Conservation (phyloP, 768 basidiomycete genomes). For the Cytidiella melzeri region DNA sequence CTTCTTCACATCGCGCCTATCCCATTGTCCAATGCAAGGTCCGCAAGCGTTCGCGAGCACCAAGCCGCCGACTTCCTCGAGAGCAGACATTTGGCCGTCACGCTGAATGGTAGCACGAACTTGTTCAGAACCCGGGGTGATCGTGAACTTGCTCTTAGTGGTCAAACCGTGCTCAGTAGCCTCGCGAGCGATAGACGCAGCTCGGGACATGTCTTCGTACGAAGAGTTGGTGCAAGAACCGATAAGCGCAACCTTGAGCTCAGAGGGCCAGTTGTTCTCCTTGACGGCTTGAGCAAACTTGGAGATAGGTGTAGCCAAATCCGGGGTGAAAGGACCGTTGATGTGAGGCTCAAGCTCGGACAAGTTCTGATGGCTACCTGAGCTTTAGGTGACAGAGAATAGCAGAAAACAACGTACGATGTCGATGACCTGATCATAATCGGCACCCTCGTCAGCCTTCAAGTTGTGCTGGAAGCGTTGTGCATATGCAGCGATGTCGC, state of each 20-base stretch:
- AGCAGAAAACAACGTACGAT: constrained; percentile 50
- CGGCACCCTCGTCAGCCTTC: constrained; percentile 76
- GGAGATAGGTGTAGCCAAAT: constrained; percentile 97
- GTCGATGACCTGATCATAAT: constrained; percentile 92
- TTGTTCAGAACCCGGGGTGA: constrained; percentile 98
- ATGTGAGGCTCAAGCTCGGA: constrained; percentile 98
- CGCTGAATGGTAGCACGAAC: constrained; percentile 96
- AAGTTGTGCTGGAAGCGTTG: constrained; percentile 87
- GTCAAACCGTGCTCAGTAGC: constrained; percentile 82
- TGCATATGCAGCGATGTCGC: constrained; percentile 84
- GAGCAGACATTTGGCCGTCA: constrained; percentile 85
- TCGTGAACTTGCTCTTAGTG: constrained; percentile 92
- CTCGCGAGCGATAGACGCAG: constrained; percentile 88
- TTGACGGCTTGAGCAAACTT: constrained; percentile 89
- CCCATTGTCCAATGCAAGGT: constrained; percentile 99
- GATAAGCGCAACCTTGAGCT: constrained; percentile 96
- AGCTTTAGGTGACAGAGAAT: background rate
- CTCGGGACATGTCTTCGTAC: constrained; percentile 99
- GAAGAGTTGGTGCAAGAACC: constrained; percentile 99
- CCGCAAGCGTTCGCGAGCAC: constrained; percentile 99
- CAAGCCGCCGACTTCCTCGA: constrained; percentile 84
- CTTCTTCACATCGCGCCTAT: constrained; percentile 93
- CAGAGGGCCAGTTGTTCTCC: constrained; percentile 94
- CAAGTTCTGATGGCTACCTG: constrained; percentile 64
- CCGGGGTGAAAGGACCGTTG: constrained; percentile 99